These are phyloP conservation scores for Annulohypoxylon stygium DNA, from an alignment of 495 filamentous ascomycete species.

Conservation along the genomic window DNA sequence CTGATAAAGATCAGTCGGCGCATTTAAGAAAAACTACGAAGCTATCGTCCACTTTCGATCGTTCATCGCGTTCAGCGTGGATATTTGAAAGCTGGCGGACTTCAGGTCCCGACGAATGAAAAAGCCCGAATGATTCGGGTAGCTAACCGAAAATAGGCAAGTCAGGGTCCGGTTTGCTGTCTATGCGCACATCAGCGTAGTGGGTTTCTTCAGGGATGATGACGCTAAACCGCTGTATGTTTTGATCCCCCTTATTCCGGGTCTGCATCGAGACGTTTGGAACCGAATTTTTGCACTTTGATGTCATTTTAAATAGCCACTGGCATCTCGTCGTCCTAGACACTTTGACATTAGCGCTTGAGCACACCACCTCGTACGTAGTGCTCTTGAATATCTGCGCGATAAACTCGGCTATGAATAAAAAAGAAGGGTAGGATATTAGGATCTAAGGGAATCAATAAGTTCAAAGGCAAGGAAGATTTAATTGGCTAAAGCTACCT, in stretches of 20 bases:
- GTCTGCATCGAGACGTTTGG: conserved; percentile 18
- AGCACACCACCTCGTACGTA: background rate
- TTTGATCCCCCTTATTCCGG: conserved; percentile 33
- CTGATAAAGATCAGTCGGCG: conserved; percentile 3
- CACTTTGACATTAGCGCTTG: background rate
- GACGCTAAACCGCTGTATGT: conserved; percentile 32
- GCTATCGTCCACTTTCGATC: conserved; percentile 11
- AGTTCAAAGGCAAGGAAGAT: conserved; percentile 1
- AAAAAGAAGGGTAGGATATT: conserved; percentile 27
- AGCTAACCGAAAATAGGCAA: conserved; percentile 28
- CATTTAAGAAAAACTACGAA: conserved; percentile 1
- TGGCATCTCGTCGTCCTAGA: background rate
- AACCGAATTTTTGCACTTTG: conserved; percentile 8
- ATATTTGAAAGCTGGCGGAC: background rate
- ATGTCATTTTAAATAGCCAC: conserved; percentile 21
- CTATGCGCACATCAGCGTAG: conserved; percentile 5
- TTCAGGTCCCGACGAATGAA: conserved; percentile 16
- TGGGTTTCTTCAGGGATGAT: conserved; percentile 38
- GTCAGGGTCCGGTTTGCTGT: conserved; percentile 7
- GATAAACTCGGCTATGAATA: conserved; percentile 3
- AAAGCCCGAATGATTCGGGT: conserved; percentile 18
- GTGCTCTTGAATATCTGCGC: background rate
- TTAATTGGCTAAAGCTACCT: conserved; percentile 19
- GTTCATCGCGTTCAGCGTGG: background rate
- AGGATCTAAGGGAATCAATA: conserved; percentile 37